These are phyloP conservation scores for Syzygium syzygioides DNA, from an alignment of 441 rosid genomes.

Conservation along the genomic window DNA sequence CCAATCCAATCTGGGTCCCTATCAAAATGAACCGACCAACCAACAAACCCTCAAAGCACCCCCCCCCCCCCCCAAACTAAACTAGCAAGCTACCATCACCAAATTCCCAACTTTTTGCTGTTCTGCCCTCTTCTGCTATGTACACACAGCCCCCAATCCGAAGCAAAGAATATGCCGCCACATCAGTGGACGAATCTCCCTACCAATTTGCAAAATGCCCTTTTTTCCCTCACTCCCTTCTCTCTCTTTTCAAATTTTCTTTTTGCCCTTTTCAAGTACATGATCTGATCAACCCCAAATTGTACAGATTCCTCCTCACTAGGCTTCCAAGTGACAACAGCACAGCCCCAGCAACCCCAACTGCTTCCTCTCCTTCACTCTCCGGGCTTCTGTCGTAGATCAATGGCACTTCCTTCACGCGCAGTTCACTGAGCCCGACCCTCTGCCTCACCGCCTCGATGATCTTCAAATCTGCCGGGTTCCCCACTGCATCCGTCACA, in stretches of 20 bases:
- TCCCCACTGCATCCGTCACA: neutral
- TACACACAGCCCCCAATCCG: conserved; percentile 31
- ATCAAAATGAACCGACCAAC: conserved; percentile 12
- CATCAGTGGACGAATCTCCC: neutral
- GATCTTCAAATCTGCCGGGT: conserved; percentile 1
- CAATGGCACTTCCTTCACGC: conserved; percentile 22
- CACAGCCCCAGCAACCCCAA: conserved; percentile 67
- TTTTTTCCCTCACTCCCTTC: neutral
- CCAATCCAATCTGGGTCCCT: neutral
- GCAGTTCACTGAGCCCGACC: conserved; percentile 28
- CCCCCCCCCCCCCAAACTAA: neutral
- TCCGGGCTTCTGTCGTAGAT: conserved; percentile 34
- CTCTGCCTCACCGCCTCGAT: conserved; percentile 9
- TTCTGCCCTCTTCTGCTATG: conserved; percentile 8
- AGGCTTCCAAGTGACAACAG: conserved; percentile 79
- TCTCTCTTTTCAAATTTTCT: neutral
- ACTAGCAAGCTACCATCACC: conserved; percentile 33
- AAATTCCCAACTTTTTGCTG: conserved; percentile 6
- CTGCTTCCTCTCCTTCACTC: conserved; percentile 45
- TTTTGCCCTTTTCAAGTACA: conserved; percentile 30
- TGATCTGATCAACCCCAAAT: conserved; percentile 75
- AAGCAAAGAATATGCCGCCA: conserved; percentile 47
- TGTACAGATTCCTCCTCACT: conserved; percentile 80
- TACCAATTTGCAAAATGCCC: neutral
- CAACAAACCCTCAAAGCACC: neutral